Percentiles rank a stretch among this genome's conserved stretches.
Conservation (phyloP, 164 flowering plant genomes). For the Houttuynia cordata region DNA sequence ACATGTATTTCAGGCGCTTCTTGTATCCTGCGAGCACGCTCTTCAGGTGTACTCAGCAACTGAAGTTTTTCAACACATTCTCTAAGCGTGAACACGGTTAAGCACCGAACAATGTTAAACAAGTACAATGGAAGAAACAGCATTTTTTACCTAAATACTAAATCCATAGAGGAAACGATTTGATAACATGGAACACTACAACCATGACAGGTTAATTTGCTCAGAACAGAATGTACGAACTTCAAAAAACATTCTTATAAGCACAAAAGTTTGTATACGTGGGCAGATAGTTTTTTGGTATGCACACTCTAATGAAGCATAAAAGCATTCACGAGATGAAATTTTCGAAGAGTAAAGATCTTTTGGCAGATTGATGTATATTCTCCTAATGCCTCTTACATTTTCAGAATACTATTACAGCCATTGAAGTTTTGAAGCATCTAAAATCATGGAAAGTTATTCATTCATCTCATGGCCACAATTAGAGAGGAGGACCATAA, state of each 20-base stretch:
- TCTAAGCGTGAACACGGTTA: constrained; percentile 75
- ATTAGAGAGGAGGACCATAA: neutral
- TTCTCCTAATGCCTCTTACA: neutral
- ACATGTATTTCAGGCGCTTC: constrained; percentile 77
- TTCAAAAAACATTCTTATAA: too few relatives aligned
- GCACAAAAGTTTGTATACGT: too few relatives aligned
- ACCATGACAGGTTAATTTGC: too few relatives aligned
- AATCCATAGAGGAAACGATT: too few relatives aligned
- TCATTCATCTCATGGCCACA: neutral
- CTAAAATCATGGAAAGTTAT: neutral
- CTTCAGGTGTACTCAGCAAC: constrained; percentile 70
- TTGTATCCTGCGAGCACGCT: constrained; percentile 70
- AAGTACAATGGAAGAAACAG: constrained; percentile 3
- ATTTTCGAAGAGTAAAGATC: too few relatives aligned
- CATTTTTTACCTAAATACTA: neutral
- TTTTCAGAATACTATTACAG: neutral
- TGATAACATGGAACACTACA: too few relatives aligned
- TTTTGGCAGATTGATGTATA: too few relatives aligned
- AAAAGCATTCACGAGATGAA: too few relatives aligned
- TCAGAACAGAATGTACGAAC: too few relatives aligned
- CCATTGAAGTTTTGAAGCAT: neutral
- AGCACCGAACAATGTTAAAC: constrained; percentile 12
- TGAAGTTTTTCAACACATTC: constrained; percentile 90
- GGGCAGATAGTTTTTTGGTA: too few relatives aligned
- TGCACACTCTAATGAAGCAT: too few relatives aligned